phyloP scores from a whole-genome alignment of 2,329 filamentous ascomycete genomes.

The Xylariaceae sp. region DNA sequence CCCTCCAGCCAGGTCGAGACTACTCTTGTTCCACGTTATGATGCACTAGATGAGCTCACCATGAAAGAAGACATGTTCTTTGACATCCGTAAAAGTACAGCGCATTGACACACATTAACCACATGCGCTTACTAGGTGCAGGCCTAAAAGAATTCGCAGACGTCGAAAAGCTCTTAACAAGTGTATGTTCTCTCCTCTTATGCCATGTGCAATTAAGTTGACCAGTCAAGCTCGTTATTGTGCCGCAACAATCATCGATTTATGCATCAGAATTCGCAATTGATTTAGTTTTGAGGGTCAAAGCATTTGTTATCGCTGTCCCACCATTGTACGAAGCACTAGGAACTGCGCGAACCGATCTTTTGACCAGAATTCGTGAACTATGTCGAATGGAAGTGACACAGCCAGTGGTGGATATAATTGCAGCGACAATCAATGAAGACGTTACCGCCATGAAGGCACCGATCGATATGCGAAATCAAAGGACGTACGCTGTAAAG shows the following conservation, averaged over 20 bases:
- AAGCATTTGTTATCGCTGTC: constrained; percentile 76
- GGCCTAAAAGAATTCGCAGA: constrained; percentile 79
- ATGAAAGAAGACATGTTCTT: constrained; percentile 86
- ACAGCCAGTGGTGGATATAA: constrained; percentile 64
- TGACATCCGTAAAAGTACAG: constrained; percentile 70
- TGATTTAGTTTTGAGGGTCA: constrained; percentile 86
- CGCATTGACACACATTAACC: neutral
- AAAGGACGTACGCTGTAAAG: constrained; percentile 88
- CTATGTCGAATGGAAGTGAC: constrained; percentile 71
- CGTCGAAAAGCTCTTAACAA: constrained; percentile 78
- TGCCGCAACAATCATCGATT: constrained; percentile 69
- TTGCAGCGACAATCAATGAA: constrained; percentile 75
- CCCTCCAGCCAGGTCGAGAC: constrained; percentile 73
- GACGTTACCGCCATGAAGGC: constrained; percentile 79
- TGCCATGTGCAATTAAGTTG: constrained; percentile 26
- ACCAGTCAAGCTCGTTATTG: constrained; percentile 70
- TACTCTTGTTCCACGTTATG: constrained; percentile 75
- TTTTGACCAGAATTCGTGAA: constrained; percentile 71
- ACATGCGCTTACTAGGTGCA: constrained; percentile 41
- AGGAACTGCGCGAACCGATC: constrained; percentile 63
- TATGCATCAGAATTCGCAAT: constrained; percentile 78
- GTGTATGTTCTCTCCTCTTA: constrained; percentile 51
- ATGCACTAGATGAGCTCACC: constrained; percentile 82
- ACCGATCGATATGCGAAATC: constrained; percentile 85
- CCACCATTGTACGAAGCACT: constrained; percentile 72